Conservation (phyloP, 768 basidiomycete genomes). For the Lactarius evosmus region DNA sequence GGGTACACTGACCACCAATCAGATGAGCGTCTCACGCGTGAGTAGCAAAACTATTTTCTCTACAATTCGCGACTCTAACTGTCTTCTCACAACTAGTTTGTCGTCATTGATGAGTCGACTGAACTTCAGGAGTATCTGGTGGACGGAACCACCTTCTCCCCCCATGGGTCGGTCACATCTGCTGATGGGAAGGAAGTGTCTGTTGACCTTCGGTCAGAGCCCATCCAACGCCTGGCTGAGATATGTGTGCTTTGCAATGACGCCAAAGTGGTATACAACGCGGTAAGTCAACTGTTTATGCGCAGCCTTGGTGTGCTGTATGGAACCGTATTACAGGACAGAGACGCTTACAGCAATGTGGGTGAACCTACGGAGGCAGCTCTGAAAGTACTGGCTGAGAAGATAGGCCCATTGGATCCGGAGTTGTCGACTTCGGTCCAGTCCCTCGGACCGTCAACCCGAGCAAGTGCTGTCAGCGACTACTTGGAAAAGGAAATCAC, state of each 20-base stretch:
- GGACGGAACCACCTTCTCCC: constrained; percentile 91
- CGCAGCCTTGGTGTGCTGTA: constrained; percentile 14
- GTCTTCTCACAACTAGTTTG: constrained; percentile 51
- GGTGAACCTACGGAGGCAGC: constrained; percentile 99
- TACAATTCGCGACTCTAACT: background rate
- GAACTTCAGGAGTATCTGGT: constrained; percentile 68
- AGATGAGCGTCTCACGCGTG: constrained; percentile 92
- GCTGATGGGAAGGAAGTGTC: constrained; percentile 58
- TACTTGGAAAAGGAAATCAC: constrained; percentile 71
- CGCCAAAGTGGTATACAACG: constrained; percentile 80
- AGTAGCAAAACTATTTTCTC: constrained; percentile 24
- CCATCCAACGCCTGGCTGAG: constrained; percentile 82
- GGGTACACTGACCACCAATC: constrained; percentile 92
- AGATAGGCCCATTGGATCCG: constrained; percentile 73
- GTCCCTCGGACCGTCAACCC: constrained; percentile 51
- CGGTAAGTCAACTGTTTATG: constrained; percentile 43
- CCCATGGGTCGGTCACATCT: constrained; percentile 68
- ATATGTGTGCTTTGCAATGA: constrained; percentile 95
- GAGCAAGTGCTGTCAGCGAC: constrained; percentile 83
- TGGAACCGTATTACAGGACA: constrained; percentile 53
- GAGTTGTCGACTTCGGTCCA: constrained; percentile 56
- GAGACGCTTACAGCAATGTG: constrained; percentile 71
- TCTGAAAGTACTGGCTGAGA: constrained; percentile 91
- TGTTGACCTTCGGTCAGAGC: constrained; percentile 60
- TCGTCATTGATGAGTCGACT: constrained; percentile 58